Evolutionary conservation across 2,329 filamentous ascomycete genomes (phyloP), one percentile per base, ranked within the genome.

Genomic region (Colletotrichum orchidophilum): DNA sequence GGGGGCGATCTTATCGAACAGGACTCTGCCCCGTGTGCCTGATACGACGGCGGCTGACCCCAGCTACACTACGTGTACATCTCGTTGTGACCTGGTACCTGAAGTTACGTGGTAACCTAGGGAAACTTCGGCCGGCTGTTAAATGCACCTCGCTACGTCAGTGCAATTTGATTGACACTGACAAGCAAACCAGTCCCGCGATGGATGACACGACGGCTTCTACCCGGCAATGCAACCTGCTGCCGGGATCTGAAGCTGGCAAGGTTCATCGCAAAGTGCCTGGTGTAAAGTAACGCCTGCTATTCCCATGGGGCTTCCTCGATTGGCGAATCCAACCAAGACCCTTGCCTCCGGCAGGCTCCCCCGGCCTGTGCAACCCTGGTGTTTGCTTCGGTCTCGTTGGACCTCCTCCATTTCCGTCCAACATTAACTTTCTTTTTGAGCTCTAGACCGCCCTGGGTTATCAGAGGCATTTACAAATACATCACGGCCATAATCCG

Each of bases 351-450:
- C 55, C 63, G 50, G 67, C 49, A 39, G 52, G 26, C 59, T 59
- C 52, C 49, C 46, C 39, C 13, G 33, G 59, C 53, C 52, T 59
- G 46, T 63, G 59, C 53, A 27, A 63, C 46, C 69, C 64, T 35
- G 15, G 59, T 26, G 27, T 26, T 52, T 26, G 39, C 31, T 46
- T 26, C 64, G 35, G 31, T 50, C 24, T 33, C 24, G 35, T 24
- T 61, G n/a, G 27, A 21, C 67, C 50, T 70, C 35, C 29, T 49
- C 46, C 46, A 24, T 26, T 52, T 29, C 29, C 46, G 27, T 59
- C 59, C 64, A 33, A 21, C 46, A 11, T 69, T 27, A 69, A 26
- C 21, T 71, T 71, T 69, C 69, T 71, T 71, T 63, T n/a, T n/a
- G n/a, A n/a, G n/a, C n/a, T n/a, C n/a, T n/a, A n/a, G n/a, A n/a